These are phyloP conservation scores for Tubosaeta sp. DNA, from an alignment of 768 basidiomycete species.

Conservation along the genomic window DNA sequence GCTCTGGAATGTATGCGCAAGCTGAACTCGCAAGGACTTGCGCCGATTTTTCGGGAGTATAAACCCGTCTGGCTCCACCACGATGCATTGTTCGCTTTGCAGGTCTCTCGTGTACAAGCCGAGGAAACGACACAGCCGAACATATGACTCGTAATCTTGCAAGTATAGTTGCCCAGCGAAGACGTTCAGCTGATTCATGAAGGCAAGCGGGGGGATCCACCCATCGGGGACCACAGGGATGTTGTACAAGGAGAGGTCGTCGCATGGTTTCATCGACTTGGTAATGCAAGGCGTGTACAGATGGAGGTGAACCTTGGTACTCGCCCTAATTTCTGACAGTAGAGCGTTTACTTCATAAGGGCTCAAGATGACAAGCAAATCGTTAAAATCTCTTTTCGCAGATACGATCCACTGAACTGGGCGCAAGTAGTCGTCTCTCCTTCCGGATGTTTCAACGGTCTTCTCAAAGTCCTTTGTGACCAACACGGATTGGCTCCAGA, in stretches of 20 bases:
- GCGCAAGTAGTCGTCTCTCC: constrained; percentile 32
- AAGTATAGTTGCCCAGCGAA: constrained; percentile 47
- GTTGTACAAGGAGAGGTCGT: constrained; percentile 25
- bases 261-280: too few relatives aligned
- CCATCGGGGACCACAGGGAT: constrained; percentile 17
- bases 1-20: not conserved
- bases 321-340: constrained; percentile 34
- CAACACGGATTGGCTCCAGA: constrained; percentile 16
- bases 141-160: constrained; percentile 30
- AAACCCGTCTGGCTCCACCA: constrained; percentile 17
- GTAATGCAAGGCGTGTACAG: constrained; percentile 39
- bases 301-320: constrained; percentile 36
- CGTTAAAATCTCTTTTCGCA: constrained; percentile 28
- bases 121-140: constrained; percentile 33
- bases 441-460: constrained; percentile 4
- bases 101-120: constrained; percentile 38
- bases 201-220: constrained; percentile 11
- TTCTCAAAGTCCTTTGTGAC: constrained; percentile 16
- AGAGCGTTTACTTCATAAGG: constrained; percentile 37
- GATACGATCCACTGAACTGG: constrained; percentile 43
- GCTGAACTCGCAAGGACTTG: not conserved
- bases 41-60: constrained; percentile 10
- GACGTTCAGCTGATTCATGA: constrained; percentile 36
- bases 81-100: constrained; percentile 43
- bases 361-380: constrained; percentile 36